These are phyloP conservation scores for Mucor velutinosus DNA, from an alignment of 371 early-diverging fungal genomes.

Conservation along the genomic window DNA sequence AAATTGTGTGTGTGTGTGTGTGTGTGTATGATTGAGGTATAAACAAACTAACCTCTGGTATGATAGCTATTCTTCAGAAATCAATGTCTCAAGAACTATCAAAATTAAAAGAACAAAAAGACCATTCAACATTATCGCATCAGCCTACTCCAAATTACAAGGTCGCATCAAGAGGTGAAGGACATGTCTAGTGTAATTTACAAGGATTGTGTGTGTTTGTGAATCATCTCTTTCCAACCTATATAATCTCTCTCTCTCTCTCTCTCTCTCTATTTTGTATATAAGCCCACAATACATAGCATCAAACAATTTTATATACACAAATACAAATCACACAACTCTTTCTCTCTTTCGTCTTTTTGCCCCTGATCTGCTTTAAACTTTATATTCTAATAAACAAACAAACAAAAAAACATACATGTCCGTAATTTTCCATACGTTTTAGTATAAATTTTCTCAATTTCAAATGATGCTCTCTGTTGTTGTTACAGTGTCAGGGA, in stretches of 20 bases:
- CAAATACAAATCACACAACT: neutral
- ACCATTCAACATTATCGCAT: constrained; percentile 3
- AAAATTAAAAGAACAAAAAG: constrained; percentile 25
- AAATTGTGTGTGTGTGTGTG: neutral
- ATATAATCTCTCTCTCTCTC: neutral
- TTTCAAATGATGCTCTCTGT: neutral
- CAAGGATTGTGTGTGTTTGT: neutral
- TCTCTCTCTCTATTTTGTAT: neutral
- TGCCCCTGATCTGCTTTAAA: constrained; percentile 1
- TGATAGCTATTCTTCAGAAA: constrained; percentile 2
- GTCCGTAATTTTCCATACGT: neutral
- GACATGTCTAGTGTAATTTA: constrained; percentile 12
- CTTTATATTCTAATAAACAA: constrained; percentile 3
- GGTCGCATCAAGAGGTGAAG: constrained; percentile 17
- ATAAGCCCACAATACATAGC: constrained; percentile 1
- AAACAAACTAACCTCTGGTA: neutral
- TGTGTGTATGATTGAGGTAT: neutral
- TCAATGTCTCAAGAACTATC: constrained; percentile 6
- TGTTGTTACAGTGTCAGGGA: neutral
- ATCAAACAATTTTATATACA: neutral
- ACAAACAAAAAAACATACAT: neutral
- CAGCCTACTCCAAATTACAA: constrained; percentile 24
- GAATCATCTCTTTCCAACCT: neutral
- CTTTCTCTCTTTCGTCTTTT: neutral
- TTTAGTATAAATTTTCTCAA: constrained; percentile 5